These are phyloP conservation scores for Entomortierella parvispora DNA, from an alignment of 192 early-diverging fungal species.

Conservation along the genomic window DNA sequence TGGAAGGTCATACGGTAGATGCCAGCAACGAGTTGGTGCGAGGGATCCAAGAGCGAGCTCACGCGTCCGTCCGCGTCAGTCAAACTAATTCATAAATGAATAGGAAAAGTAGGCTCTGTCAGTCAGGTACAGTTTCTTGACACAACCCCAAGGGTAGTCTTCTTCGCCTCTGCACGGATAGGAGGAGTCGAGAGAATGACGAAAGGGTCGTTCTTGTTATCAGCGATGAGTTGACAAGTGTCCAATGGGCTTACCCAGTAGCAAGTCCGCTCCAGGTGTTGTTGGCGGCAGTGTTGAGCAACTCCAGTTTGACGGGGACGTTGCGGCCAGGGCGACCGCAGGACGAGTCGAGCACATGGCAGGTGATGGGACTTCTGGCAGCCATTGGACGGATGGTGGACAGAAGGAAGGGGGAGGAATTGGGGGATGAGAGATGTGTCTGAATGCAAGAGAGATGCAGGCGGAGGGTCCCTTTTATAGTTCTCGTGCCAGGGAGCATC, in stretches of 20 bases:
- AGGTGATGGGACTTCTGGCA: constrained; percentile 78
- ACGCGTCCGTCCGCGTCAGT: constrained; percentile 86
- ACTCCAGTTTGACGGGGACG: constrained; percentile 75
- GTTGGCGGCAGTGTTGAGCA: constrained; percentile 50
- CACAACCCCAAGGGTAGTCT: too few relatives aligned
- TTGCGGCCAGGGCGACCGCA: constrained; percentile 76
- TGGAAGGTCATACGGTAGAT: constrained; percentile 85
- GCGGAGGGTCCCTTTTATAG: background rate
- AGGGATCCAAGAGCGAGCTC: constrained; percentile 66
- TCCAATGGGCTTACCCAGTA: constrained; percentile 21
- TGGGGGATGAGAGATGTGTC: background rate
- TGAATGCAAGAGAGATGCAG: background rate
- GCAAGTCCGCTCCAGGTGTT: constrained; percentile 53
- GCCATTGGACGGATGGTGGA: constrained; percentile 17
- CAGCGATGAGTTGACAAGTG: too few relatives aligned
- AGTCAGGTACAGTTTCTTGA: too few relatives aligned
- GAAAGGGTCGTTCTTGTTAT: too few relatives aligned
- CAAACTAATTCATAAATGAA: constrained; percentile 14
- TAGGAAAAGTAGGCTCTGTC: too few relatives aligned
- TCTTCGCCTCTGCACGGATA: too few relatives aligned
- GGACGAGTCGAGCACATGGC: constrained; percentile 90
- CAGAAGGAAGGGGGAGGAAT: background rate
- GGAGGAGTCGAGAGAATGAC: too few relatives aligned
- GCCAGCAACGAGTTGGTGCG: constrained; percentile 69
- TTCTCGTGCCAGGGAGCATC: background rate